Evolutionary conservation across 192 early-diverging fungal species (phyloP).

Genomic region (Backusella mclennaniae): DNA sequence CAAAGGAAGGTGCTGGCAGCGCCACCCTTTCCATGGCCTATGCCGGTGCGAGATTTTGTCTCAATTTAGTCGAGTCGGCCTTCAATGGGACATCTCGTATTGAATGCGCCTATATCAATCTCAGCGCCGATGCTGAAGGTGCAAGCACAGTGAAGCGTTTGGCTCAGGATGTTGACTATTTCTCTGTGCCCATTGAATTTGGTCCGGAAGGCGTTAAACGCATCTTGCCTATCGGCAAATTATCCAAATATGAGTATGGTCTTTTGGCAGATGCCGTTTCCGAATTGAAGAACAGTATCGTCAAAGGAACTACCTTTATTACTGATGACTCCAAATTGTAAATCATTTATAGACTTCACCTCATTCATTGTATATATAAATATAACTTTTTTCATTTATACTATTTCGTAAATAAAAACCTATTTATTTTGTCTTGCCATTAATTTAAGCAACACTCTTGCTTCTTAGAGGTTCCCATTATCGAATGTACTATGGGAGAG

Average conservation of each 20-base stretch:
- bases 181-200: slow-evolving; percentile 75
- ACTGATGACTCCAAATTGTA: slow-evolving; percentile 29
- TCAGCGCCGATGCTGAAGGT: slow-evolving; percentile 51
- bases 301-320: slow-evolving; percentile 84
- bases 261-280: slow-evolving; percentile 72
- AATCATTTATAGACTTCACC: background rate
- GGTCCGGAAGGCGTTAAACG: slow-evolving; percentile 75
- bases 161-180: slow-evolving; percentile 62
- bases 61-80: slow-evolving; percentile 81
- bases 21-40: slow-evolving; percentile 89
- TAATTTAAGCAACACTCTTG: too few species aligned
- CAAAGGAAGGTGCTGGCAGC: slow-evolving; percentile 89
- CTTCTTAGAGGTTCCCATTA: too few species aligned
- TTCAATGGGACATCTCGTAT: slow-evolving; percentile 66
- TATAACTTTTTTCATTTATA: background rate
- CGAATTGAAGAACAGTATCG: slow-evolving; percentile 88
- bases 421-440: background rate
- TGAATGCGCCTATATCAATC: slow-evolving; percentile 84
- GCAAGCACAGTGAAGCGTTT: slow-evolving; percentile 47
- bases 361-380: background rate
- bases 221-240: slow-evolving; percentile 77
- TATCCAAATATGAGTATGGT: slow-evolving; percentile 79
- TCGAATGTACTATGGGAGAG: background rate
- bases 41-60: slow-evolving; percentile 82
- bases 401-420: background rate